Evolutionary conservation across 2,329 filamentous ascomycete genomes (phyloP), one percentile per base, ranked within the genome.

Genomic region (Escovopsis sp.): DNA sequence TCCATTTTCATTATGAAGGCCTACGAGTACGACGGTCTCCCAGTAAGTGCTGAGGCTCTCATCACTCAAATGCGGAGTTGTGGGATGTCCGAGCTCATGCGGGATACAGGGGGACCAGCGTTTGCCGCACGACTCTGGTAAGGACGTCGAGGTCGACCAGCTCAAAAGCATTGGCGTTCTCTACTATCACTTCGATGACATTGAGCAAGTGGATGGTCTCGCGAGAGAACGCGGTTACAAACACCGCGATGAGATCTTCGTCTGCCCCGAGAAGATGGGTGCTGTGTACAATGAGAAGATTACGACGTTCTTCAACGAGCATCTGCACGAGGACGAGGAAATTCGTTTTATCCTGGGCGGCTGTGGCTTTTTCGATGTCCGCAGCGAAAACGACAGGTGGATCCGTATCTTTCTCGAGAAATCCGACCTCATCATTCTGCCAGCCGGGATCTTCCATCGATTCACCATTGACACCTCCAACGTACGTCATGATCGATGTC

Each of bases 281-380:
- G 80, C 73, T 27, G 61, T 76, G 31, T 98, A 96, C 63, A 88
- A 98, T 60, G 73, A 81, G 43, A 96, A 96, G 60, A 85, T 98
- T 43, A 87, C 85, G 63, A 74, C 61, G 45, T 98, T 98, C 65
- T 98, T 96, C 64, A 57, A 81, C 48, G 90, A 98, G 67, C 90
- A 98, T 57, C 58, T 98, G 49, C 90, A 98, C 55, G 90, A 98
- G 63, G 90, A 98, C 48, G 90, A 98, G 63, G 90, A 98, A 68
- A 98, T 98, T 45, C 70, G 90, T 33, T 98, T 94, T 52, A 87
- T 98, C 45, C 68, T 85, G 23, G 87, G 79, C 41, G 90, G 90
- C 0, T 71, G 73, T 37, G 90, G 90, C 1, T 98, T 81, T 57
- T 98, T 98, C 54, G 90, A 98, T 58, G 87, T 98, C 3, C 68